Percentiles rank a stretch among this genome's conserved stretches.
Conservation (phyloP, 306 rosid genomes). For the Clitoria ternatea region DNA sequence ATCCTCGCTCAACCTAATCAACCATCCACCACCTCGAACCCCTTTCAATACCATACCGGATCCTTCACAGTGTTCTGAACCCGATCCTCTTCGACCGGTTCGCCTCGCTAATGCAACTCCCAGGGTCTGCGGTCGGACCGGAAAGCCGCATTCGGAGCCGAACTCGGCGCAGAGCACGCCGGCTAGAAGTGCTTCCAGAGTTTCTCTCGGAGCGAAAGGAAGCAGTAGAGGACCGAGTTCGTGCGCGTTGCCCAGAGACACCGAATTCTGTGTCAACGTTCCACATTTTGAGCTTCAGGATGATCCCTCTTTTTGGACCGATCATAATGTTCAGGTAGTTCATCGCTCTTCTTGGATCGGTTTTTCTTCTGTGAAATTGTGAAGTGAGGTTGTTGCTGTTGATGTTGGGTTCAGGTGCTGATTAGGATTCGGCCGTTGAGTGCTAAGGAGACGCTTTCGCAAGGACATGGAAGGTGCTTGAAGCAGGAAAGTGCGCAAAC, state of each 20-base stretch:
- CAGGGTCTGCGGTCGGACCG: slow-evolving; percentile 35
- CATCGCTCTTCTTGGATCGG: not conserved
- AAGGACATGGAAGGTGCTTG: slow-evolving; percentile 75
- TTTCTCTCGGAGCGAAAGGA: slow-evolving; percentile 58
- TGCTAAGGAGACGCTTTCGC: slow-evolving; percentile 59
- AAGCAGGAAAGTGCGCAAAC: slow-evolving; percentile 76
- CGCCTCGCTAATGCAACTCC: slow-evolving; percentile 41
- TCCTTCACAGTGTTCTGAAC: slow-evolving; percentile 30
- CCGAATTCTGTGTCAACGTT: slow-evolving; percentile 30
- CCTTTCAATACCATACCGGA: too few relatives aligned
- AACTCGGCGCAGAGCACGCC: slow-evolving; percentile 73
- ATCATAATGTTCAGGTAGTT: slow-evolving; percentile 86
- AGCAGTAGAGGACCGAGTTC: slow-evolving; percentile 38
- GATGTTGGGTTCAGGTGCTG: slow-evolving; percentile 53
- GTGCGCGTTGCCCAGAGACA: slow-evolving; percentile 32
- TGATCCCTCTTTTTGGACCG: slow-evolving; percentile 79
- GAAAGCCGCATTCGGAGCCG: slow-evolving; percentile 61
- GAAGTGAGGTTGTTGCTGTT: slow-evolving; percentile 20
- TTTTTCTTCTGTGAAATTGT: not conserved
- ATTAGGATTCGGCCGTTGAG: slow-evolving; percentile 85
- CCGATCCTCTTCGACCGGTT: slow-evolving; percentile 33
- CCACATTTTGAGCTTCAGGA: slow-evolving; percentile 68
- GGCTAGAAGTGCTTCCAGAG: slow-evolving; percentile 45
- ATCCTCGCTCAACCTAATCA: slow-evolving; percentile 30
- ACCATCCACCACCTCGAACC: slow-evolving; percentile 65